phyloP scores from a whole-genome alignment of 305 asterid species.

The Vinca major region DNA sequence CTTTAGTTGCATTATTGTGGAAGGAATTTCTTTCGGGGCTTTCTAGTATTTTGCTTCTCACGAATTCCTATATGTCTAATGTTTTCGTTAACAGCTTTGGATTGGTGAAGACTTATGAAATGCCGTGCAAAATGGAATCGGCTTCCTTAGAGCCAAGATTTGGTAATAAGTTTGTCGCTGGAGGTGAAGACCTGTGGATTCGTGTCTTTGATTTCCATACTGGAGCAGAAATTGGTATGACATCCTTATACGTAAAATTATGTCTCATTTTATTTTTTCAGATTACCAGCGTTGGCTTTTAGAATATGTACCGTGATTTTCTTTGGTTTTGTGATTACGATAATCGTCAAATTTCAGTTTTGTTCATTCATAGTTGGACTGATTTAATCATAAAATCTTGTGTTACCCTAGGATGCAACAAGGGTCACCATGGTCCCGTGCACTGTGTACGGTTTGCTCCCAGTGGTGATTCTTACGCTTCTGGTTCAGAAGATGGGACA shows the following conservation, averaged over 20 bases:
- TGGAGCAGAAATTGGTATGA: slow-evolving; percentile 74
- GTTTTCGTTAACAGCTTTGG: slow-evolving; percentile 51
- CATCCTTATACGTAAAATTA: too few relatives aligned
- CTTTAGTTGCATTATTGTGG: not conserved
- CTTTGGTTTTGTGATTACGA: not conserved
- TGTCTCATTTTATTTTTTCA: too few relatives aligned
- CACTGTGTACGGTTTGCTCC: slow-evolving; percentile 96
- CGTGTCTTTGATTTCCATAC: slow-evolving; percentile 79
- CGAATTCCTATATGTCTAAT: not conserved
- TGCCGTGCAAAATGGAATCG: slow-evolving; percentile 90
- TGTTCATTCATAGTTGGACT: not conserved
- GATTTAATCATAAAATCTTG: not conserved
- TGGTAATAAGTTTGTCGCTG: slow-evolving; percentile 84
- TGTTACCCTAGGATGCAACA: slow-evolving; percentile 63
- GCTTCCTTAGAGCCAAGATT: slow-evolving; percentile 89
- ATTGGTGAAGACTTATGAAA: slow-evolving; percentile 70
- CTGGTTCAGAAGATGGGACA: slow-evolving; percentile 98
- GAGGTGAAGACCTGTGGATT: slow-evolving; percentile 99
- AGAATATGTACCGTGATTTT: not conserved
- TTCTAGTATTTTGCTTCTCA: not conserved
- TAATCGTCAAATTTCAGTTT: not conserved
- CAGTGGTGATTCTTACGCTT: slow-evolving; percentile 81
- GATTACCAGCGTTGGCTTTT: too few relatives aligned
- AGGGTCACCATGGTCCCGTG: slow-evolving; percentile 98
- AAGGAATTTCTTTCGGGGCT: not conserved